Evolutionary conservation across 305 asterid species (phyloP).

Genomic region (Salvia sclarea): DNA sequence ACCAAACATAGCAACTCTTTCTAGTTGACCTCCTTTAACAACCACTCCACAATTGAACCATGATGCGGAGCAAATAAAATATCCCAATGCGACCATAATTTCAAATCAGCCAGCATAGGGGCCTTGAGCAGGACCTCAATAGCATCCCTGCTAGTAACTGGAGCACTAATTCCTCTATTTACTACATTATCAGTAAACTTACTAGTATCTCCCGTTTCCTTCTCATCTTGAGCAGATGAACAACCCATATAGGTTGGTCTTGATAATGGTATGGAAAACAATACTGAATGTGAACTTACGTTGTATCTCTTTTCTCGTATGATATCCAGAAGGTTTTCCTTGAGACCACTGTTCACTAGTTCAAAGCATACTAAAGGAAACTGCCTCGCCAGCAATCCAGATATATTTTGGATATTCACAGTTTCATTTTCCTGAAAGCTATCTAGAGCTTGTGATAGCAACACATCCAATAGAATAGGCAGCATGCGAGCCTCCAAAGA

Average conservation of each 20-base stretch:
- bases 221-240: slow-evolving; percentile 40
- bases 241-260: slow-evolving; percentile 36
- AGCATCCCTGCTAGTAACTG: slow-evolving; percentile 68
- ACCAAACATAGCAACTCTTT: slow-evolving; percentile 79
- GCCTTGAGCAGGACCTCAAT: slow-evolving; percentile 68
- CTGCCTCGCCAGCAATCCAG: slow-evolving; percentile 68
- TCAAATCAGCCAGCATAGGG: slow-evolving; percentile 86
- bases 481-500: slow-evolving; percentile 68
- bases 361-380: slow-evolving; percentile 78
- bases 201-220: slow-evolving; percentile 34
- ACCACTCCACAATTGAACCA: slow-evolving; percentile 85
- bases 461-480: slow-evolving; percentile 66
- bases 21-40: slow-evolving; percentile 69
- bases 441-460: slow-evolving; percentile 72
- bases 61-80: slow-evolving; percentile 76
- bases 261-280: slow-evolving; percentile 77
- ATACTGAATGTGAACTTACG: slow-evolving; percentile 45
- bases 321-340: slow-evolving; percentile 37
- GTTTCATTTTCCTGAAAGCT: slow-evolving; percentile 49
- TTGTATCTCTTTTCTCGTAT: slow-evolving; percentile 43
- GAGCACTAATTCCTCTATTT: slow-evolving; percentile 38
- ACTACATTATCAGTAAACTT: slow-evolving; percentile 32
- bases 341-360: slow-evolving; percentile 43
- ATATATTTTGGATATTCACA: slow-evolving; percentile 46
- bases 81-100: slow-evolving; percentile 93